Percentiles rank a stretch among this genome's conserved stretches.
Conservation (phyloP, 495 filamentous ascomycete species). For the Evansstolkia leycettana region DNA sequence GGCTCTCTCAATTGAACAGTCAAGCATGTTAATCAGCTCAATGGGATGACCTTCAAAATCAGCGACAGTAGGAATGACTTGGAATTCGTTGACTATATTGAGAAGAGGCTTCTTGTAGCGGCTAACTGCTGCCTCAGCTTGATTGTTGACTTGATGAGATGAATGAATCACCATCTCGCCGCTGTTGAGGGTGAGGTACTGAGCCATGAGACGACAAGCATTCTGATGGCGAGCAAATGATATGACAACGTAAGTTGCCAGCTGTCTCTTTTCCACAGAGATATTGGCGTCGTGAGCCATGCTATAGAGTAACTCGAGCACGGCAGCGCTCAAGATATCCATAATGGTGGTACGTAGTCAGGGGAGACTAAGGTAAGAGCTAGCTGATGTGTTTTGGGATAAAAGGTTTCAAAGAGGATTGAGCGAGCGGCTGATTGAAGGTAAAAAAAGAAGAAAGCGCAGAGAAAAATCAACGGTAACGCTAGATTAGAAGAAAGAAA, state of each 20-base stretch:
- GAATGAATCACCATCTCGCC: conserved; percentile 6
- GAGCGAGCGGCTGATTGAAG: no score
- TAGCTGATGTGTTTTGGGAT: no score
- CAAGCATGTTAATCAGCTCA: conserved; percentile 8
- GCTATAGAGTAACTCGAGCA: conserved; percentile 2
- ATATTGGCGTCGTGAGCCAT: conserved; percentile 1
- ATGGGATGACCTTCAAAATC: conserved; percentile 16
- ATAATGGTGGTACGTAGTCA: no score
- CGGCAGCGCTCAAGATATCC: conserved; percentile 1
- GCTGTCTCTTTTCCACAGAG: conserved; percentile 3
- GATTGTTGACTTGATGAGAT: conserved; percentile 2
- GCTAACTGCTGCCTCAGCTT: conserved; percentile 5
- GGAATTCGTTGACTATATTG: conserved; percentile 3
- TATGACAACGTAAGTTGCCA: conserved; percentile 6
- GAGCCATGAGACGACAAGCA: conserved; percentile 11
- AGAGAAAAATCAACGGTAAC: neutral
- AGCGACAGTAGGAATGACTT: conserved; percentile 6
- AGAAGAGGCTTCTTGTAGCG: conserved; percentile 4
- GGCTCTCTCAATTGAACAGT: conserved; percentile 4
- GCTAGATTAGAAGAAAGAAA: neutral
- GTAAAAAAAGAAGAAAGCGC: no score
- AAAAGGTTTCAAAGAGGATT: no score
- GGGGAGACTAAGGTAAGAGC: no score
- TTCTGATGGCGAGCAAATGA: conserved; percentile 7
- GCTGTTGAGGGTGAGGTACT: conserved; percentile 6